phyloP scores from a whole-genome alignment of 805 yeast species.

The Candida sakaeoensis region DNA sequence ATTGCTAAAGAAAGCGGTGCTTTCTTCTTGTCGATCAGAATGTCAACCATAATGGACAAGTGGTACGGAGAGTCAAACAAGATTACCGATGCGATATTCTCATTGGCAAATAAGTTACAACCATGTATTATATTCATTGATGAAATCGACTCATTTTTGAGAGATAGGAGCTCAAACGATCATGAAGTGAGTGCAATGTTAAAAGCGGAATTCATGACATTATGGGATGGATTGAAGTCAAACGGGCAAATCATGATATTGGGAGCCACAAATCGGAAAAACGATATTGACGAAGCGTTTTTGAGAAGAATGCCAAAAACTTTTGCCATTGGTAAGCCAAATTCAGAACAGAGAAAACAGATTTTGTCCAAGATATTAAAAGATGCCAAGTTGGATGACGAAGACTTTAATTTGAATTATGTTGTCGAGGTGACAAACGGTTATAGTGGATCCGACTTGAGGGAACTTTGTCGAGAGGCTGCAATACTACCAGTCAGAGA shows the following conservation, averaged over 20 bases:
- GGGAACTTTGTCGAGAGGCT: conserved; percentile 90
- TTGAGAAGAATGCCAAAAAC: conserved; percentile 90
- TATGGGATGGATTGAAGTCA: conserved; percentile 89
- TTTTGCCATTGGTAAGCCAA: conserved; percentile 75
- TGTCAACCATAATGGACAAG: conserved; percentile 94
- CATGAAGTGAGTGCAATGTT: conserved; percentile 94
- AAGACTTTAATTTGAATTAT: conserved; percentile 53
- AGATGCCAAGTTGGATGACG: conserved; percentile 56
- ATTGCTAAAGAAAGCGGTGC: conserved; percentile 91
- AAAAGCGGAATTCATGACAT: conserved; percentile 95
- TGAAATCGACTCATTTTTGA: conserved; percentile 90
- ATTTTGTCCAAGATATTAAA: conserved; percentile 67
- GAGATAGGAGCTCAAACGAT: conserved; percentile 79
- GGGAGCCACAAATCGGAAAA: conserved; percentile 93
- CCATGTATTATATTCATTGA: conserved; percentile 96
- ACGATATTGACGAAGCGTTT: conserved; percentile 89
- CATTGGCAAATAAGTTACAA: conserved; percentile 82
- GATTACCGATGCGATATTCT: conserved; percentile 87
- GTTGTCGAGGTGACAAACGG: conserved; percentile 65
- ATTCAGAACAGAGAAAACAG: conserved; percentile 58
- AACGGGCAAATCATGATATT: conserved; percentile 80
- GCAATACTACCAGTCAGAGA: conserved; percentile 88
- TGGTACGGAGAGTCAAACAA: conserved; percentile 98
- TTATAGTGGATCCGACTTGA: conserved; percentile 82
- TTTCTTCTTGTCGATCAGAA: conserved; percentile 81